Base-by-base conservation (phyloP, 225 moss, liverwort and hornwort genomes). In the Takakia lepidozioides region DNA sequence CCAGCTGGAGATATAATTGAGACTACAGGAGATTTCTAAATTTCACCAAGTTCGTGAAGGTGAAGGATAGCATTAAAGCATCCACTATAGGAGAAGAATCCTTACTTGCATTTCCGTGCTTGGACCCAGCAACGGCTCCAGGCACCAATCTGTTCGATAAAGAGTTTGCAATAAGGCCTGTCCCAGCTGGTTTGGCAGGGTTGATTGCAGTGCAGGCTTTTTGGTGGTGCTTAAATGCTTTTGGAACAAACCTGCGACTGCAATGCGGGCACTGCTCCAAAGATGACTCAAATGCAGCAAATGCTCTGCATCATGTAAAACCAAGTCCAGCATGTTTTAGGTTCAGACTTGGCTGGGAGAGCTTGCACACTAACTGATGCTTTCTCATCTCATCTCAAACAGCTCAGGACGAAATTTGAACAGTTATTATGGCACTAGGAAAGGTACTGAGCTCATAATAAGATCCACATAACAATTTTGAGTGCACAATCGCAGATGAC, bases 101-200 rank as follows among this genome's bases (percentile, higher is more conserved):
- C 75, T 16, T 45, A 83, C 80, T 73, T 74, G 83, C 74, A 27
- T 66, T 66, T 39, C 70, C 65, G 40, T 73, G 76, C 27, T 45
- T 52, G 11, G 69, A 71, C 53, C 72, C 67, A 36, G 71, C 60
- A 52, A 70, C 59, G 8, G 63, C 55, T 27, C 71, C 71, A 6
- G 81, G 78, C 59, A 65, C 60, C 0, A 84, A 14, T 51, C 72
- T 72, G 9, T 88, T 88, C 27, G 84, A 70, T 19, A 85, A 52
- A 1, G 85, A 89, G 50, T 61, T 60, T 1, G 69, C n/a, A 20
- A 49, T 80, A 19, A 89, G 74, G 16, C 75, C 76, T 9, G 85
- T 85, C 48, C 85, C 80, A 10, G 74, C 85, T 5, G 74, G 75
- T 59, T 89, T 89, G 29, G 85, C 71, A 49, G 85, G 85, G 11